phyloP scores from a whole-genome alignment of 139 green algal species.

The Chara braunii region DNA sequence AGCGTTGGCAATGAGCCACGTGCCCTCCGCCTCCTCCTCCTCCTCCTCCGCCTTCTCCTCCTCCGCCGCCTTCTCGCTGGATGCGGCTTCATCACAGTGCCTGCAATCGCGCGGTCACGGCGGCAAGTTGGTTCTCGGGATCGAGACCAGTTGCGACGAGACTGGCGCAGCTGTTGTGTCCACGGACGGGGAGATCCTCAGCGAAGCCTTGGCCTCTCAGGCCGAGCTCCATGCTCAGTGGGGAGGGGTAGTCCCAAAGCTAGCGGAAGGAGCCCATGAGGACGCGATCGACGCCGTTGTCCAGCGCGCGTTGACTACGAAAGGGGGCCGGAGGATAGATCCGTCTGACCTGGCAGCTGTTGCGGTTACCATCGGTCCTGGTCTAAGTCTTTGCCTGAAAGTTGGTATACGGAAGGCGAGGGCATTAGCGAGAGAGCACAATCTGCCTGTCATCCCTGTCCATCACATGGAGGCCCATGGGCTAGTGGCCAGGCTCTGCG shows the following conservation, averaged over 20 bases:
- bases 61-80: too few relatives aligned
- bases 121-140: conserved; percentile 90
- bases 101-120: too few relatives aligned
- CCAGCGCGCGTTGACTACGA: not conserved
- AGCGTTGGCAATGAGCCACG: too few relatives aligned
- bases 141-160: conserved; percentile 94
- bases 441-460: conserved; percentile 70
- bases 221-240: conserved; percentile 78
- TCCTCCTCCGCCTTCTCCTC: too few relatives aligned
- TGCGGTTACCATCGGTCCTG: conserved; percentile 89
- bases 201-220: conserved; percentile 68
- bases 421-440: conserved; percentile 52
- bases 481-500: conserved; percentile 58
- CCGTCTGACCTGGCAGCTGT: conserved; percentile 61
- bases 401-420: conserved; percentile 87
- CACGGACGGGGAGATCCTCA: conserved; percentile 61
- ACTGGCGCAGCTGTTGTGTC: conserved; percentile 84
- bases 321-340: not conserved
- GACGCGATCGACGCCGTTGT: conserved; percentile 91
- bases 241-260: conserved; percentile 85
- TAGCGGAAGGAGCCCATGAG: conserved; percentile 80
- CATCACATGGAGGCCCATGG: conserved; percentile 98
- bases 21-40: too few relatives aligned
- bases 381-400: conserved; percentile 81
- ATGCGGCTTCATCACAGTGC: too few relatives aligned